These are phyloP conservation scores for Eimeria tenella DNA, from an alignment of 169 alveolate species.

Conservation along the genomic window DNA sequence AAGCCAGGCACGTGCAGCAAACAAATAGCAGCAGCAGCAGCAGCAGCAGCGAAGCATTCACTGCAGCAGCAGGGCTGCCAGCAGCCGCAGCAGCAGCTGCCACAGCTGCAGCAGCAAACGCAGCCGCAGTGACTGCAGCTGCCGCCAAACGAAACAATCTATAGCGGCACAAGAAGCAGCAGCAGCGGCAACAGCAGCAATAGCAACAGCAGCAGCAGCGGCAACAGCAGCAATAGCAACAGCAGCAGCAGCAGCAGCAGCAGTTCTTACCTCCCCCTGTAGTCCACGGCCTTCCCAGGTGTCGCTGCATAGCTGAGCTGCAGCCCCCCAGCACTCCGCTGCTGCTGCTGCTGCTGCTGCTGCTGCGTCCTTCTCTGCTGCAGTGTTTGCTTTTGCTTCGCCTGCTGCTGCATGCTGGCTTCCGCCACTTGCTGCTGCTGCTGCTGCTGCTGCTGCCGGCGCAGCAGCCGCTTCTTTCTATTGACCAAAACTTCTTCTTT, in stretches of 20 bases:
- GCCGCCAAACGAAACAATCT: no score
- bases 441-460: constrained; percentile 3
- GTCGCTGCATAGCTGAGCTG: background rate
- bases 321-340: background rate
- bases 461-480: background rate
- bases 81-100: no score
- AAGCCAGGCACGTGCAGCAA: no score
- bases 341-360: constrained; percentile 21
- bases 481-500: background rate
- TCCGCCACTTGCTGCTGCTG: no score
- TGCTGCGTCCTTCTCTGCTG: no score
- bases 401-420: no score
- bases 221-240: background rate
- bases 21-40: no score
- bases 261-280: background rate
- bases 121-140: background rate
- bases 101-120: background rate
- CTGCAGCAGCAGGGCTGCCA: no score
- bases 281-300: background rate
- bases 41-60: no score
- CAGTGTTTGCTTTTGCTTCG: no score
- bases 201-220: background rate
- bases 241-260: background rate
- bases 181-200: background rate
- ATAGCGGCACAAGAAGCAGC: constrained; percentile 9